phyloP scores from a whole-genome alignment of 306 rosid species.

The Fragaria iinumae region DNA sequence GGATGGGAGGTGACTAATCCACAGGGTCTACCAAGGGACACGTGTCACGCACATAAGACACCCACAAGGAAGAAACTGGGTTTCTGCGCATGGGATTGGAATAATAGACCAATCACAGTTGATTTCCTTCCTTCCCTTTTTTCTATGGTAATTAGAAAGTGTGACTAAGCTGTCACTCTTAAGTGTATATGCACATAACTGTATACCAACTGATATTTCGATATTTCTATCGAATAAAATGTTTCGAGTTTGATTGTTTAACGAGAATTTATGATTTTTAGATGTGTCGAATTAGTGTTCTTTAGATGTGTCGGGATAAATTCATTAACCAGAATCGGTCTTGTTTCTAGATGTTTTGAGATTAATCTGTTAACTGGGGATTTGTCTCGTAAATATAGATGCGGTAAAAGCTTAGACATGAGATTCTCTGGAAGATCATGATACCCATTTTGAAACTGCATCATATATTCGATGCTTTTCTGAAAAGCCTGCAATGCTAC shows the following conservation, averaged over 20 bases:
- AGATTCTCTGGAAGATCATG: background rate
- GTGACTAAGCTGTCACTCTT: background rate
- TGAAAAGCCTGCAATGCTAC: conserved; percentile 4
- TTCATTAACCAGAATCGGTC: too few species aligned
- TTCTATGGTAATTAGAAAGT: background rate
- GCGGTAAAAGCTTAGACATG: background rate
- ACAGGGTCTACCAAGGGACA: background rate
- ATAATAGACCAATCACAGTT: background rate
- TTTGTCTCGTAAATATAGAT: background rate
- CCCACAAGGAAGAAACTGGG: background rate
- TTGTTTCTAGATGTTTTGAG: too few species aligned
- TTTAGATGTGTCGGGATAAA: background rate
- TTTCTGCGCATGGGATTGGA: conserved; percentile 13
- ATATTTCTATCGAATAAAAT: too few species aligned
- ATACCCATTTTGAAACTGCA: background rate
- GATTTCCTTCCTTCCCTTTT: background rate
- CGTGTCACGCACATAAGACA: conserved; percentile 18
- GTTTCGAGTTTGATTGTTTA: too few species aligned
- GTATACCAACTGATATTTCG: background rate
- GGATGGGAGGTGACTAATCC: conserved; percentile 19
- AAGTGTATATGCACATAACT: background rate
- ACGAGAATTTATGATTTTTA: too few species aligned
- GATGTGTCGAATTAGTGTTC: too few species aligned
- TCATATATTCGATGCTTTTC: background rate
- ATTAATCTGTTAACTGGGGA: background rate